phyloP scores from a whole-genome alignment of 2,329 filamentous ascomycete species.

The Ceratocystis colombiana region DNA sequence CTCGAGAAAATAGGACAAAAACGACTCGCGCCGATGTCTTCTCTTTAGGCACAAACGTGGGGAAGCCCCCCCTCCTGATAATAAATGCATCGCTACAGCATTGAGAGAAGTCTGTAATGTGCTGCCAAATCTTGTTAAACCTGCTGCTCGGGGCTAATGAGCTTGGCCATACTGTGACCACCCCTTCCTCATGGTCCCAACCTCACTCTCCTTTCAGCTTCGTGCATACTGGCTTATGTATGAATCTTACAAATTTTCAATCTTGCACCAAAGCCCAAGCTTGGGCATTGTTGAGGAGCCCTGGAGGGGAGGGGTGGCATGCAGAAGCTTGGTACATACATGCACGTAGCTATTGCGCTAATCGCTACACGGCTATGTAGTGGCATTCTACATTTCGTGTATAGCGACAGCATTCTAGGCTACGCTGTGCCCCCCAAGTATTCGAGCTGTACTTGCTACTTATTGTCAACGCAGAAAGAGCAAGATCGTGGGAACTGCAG shows the following conservation, averaged over 20 bases:
- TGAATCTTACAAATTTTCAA: not conserved
- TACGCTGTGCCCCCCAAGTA: too few relatives aligned
- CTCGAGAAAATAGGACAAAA: not conserved
- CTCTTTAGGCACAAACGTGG: slow-evolving; percentile 23
- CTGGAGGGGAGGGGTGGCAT: not conserved
- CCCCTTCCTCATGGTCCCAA: slow-evolving; percentile 19
- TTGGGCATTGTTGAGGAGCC: slow-evolving; percentile 17
- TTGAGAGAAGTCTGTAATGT: not conserved
- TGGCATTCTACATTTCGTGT: too few relatives aligned
- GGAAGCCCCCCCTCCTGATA: too few relatives aligned
- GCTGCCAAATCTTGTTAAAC: too few relatives aligned
- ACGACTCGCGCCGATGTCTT: not conserved
- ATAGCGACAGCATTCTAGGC: too few relatives aligned
- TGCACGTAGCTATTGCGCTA: not conserved
- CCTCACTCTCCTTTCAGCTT: slow-evolving; percentile 22
- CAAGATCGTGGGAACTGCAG: not conserved
- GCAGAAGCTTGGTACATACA: not conserved
- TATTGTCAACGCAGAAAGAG: not conserved
- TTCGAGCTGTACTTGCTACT: too few relatives aligned
- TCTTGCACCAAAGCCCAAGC: not conserved
- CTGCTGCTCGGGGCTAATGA: not conserved
- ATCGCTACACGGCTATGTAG: not conserved
- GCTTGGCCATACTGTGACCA: not conserved
- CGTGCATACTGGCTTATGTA: slow-evolving; percentile 17
- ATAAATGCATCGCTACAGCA: not conserved